Evolutionary conservation across 179 eudicot species (phyloP).

Genomic region (Heliamphora pulchella): DNA sequence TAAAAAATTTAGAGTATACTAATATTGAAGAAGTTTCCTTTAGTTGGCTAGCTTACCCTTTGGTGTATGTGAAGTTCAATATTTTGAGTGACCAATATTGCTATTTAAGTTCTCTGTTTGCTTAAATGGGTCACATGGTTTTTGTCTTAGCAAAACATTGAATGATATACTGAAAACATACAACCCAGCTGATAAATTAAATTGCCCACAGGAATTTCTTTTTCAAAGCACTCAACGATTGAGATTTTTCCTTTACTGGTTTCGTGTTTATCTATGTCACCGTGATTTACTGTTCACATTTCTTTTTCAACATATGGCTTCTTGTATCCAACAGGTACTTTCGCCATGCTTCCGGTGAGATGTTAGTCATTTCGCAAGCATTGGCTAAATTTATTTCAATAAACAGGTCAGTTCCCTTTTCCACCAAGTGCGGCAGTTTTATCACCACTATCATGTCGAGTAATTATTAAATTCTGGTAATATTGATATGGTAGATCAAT

Average conservation of each 20-base stretch:
- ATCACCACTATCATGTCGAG: neutral
- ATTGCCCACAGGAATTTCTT: neutral
- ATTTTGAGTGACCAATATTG: neutral
- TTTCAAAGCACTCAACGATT: neutral
- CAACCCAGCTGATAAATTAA: neutral
- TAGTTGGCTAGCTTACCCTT: neutral
- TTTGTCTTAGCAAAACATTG: neutral
- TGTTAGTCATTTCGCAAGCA: slow-evolving; percentile 67
- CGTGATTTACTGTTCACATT: too few relatives aligned
- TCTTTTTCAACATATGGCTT: slow-evolving; percentile 11
- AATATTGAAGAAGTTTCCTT: neutral
- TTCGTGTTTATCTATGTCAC: neutral
- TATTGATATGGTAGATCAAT: slow-evolving; percentile 40
- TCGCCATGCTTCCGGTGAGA: slow-evolving; percentile 84
- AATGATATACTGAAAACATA: neutral
- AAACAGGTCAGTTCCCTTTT: slow-evolving; percentile 45
- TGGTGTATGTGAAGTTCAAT: neutral
- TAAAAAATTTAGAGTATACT: neutral
- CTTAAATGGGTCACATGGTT: too few relatives aligned
- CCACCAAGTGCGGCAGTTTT: neutral
- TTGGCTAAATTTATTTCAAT: slow-evolving; percentile 83
- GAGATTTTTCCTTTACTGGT: neutral
- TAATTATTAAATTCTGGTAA: neutral
- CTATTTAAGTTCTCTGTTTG: neutral
- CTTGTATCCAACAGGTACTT: slow-evolving; percentile 56